Evolutionary conservation across 768 basidiomycete genomes (phyloP).

Genomic region (Boletus fagicola): DNA sequence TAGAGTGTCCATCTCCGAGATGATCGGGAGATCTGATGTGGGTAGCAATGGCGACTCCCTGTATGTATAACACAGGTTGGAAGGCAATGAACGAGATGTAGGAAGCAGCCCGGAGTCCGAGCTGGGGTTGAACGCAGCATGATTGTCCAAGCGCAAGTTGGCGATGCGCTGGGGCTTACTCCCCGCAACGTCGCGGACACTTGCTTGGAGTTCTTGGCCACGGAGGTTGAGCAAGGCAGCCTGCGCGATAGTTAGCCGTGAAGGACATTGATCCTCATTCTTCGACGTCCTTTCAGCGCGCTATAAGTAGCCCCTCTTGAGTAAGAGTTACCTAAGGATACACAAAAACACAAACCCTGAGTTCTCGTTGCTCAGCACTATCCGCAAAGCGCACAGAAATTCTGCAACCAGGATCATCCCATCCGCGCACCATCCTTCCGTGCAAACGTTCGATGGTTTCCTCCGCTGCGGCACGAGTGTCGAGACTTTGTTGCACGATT

Average conservation of each 20-base stretch:
- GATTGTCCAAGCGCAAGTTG: slow-evolving; percentile 7
- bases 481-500: slow-evolving; percentile 46
- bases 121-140: not conserved
- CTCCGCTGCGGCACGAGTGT: slow-evolving; percentile 68
- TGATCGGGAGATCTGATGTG: slow-evolving; percentile 23
- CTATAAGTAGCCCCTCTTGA: slow-evolving; percentile 35
- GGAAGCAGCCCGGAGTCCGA: slow-evolving; percentile 9
- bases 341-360: slow-evolving; percentile 50
- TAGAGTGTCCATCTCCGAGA: slow-evolving; percentile 40
- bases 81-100: slow-evolving; percentile 21
- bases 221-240: slow-evolving; percentile 74
- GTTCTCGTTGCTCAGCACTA: slow-evolving; percentile 71
- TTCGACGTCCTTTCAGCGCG: slow-evolving; percentile 58
- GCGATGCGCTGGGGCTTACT: slow-evolving; percentile 10
- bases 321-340: not conserved
- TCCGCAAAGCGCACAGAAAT: slow-evolving; percentile 82
- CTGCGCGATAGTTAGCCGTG: slow-evolving; percentile 72
- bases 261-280: slow-evolving; percentile 62
- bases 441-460: slow-evolving; percentile 77
- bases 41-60: slow-evolving; percentile 16
- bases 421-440: slow-evolving; percentile 76
- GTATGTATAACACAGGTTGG: slow-evolving; percentile 19
- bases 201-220: slow-evolving; percentile 51
- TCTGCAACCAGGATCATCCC: slow-evolving; percentile 71
- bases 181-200: slow-evolving; percentile 1